Evolutionary conservation across 306 rosid species (phyloP), one percentile per base, ranked within the genome.

Genomic region (Prunus mume): DNA sequence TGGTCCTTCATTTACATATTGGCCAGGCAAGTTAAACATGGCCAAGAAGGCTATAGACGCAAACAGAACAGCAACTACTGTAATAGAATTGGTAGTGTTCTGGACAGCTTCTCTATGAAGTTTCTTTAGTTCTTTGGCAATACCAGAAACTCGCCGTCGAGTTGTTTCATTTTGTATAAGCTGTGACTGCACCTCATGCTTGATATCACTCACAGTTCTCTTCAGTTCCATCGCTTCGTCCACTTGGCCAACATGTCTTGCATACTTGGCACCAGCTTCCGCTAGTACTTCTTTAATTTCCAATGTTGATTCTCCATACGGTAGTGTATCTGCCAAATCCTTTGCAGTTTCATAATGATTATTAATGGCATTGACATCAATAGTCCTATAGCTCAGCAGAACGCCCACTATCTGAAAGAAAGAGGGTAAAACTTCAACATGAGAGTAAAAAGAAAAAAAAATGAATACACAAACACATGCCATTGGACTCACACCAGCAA

Each of bases 31-130:
- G 86, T 92, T 95, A 83, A 95, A 95, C 62, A 95, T 89, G 13
- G 99, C 97, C 84, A 95, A 80, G 90, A 95, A 95, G 52, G 97
- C 99, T 75, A 95, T 92, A 1, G 99, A 95, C 56, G 97, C 99
- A 45, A 95, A 92, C 54, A 95, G 97, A 38, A 91, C 96, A 62
- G 99, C 99, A 24, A 92, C 97, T 0, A 95, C 79, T 8, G 99
- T 95, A 76, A 92, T 85, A 18, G 90, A 95, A 70, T 95, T 87
- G 52, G 87, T 95, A 78, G 99, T 92, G 87, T 82, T 90, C 74
- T 90, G 97, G 64, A 95, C 99, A 38, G 97, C 99, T 79, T 95
- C 96, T 79, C 97, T 85, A 51, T 95, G 99, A 73, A 95, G 89
- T 80, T 95, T 95, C 83, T 86, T 95, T 71, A 95, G 80, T 76